Evolutionary conservation across 2,329 filamentous ascomycete species (phyloP).

Genomic region (Colletotrichum viniferum): DNA sequence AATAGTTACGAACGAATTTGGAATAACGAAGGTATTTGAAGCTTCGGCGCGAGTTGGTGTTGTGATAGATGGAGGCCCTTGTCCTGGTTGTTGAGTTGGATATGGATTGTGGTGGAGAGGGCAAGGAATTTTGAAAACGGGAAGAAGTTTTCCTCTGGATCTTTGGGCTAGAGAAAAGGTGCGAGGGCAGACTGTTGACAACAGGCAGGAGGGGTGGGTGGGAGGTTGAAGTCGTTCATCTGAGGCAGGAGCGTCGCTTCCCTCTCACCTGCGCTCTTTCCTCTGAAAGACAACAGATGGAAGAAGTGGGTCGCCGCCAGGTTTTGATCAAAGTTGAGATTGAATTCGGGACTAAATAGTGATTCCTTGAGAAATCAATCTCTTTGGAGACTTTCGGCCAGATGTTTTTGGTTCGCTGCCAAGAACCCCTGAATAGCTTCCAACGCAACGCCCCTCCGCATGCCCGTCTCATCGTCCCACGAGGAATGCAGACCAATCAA

Average conservation of each 20-base stretch:
- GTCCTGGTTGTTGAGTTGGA: background rate
- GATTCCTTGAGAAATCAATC: background rate
- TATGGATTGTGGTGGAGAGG: background rate
- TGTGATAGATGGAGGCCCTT: background rate
- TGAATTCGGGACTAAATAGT: background rate
- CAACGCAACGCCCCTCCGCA: conserved; percentile 52
- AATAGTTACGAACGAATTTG: background rate
- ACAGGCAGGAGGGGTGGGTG: background rate
- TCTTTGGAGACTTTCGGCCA: background rate
- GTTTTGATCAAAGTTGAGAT: background rate
- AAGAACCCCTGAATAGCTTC: conserved; percentile 48
- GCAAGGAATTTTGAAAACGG: background rate
- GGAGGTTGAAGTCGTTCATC: background rate
- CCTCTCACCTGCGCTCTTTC: background rate
- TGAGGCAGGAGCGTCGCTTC: background rate
- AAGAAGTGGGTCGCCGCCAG: background rate
- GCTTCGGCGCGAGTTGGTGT: background rate
- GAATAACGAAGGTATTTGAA: background rate
- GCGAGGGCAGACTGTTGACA: background rate
- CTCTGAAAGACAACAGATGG: background rate
- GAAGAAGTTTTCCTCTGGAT: background rate
- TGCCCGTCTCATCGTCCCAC: conserved; percentile 56
- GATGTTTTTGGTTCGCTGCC: background rate
- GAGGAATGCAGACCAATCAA: conserved; percentile 57
- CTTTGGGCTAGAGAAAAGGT: background rate